A percentile compares a stretch with the other conserved stretches of the same genome.
Conservation (phyloP, 2,329 filamentous ascomycete species). For the Pseudogymnoascus sp. region DNA sequence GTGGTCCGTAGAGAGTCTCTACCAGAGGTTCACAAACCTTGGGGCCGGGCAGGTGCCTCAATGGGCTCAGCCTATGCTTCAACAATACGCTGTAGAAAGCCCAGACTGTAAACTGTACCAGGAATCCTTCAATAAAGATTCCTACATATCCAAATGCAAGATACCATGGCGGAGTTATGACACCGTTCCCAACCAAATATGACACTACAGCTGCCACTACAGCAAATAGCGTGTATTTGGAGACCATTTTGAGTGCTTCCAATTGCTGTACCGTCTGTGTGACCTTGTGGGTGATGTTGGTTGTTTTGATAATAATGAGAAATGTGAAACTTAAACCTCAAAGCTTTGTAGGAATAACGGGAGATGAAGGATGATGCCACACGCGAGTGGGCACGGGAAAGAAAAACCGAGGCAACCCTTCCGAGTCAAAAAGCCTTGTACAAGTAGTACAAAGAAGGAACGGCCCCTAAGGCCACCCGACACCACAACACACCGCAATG, state of each 20-base stretch:
- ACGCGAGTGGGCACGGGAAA: not conserved
- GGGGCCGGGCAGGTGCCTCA: constrained; percentile 50
- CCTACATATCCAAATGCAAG: constrained; percentile 25
- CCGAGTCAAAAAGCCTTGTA: not conserved
- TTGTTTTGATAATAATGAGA: not conserved
- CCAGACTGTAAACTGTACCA: constrained; percentile 30
- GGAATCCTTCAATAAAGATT: constrained; percentile 35
- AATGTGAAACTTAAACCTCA: not conserved
- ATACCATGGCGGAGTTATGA: not conserved
- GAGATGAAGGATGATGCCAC: too few species aligned
- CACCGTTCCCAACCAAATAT: not conserved
- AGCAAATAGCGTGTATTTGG: not conserved
- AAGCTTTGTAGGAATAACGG: not conserved
- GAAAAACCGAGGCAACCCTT: not conserved
- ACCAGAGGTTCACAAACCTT: constrained; percentile 31
- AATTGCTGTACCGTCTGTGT: not conserved
- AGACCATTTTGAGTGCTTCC: not conserved
- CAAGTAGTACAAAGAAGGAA: not conserved
- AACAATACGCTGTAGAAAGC: constrained; percentile 40
- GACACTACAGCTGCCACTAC: not conserved
- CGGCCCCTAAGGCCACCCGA: not conserved
- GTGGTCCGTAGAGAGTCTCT: constrained; percentile 1
- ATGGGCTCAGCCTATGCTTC: constrained; percentile 51
- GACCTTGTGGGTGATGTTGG: not conserved
- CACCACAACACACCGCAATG: not conserved